Base-by-base conservation (phyloP, 805 yeast species). In the Wickerhamomyces subpelliculosus region DNA sequence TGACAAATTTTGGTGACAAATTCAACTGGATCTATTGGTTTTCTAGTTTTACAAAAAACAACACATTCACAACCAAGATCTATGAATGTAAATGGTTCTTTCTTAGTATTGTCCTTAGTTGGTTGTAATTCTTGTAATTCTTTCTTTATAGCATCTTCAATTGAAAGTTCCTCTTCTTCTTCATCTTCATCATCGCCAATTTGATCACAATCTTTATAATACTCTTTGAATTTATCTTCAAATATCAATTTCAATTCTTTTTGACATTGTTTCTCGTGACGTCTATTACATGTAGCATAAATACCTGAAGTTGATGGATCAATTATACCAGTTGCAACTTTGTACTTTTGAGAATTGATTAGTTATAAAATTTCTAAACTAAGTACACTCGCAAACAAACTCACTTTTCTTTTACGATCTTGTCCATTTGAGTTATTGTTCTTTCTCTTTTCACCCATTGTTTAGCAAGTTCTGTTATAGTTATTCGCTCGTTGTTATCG, bases 271-370 rank as follows among this genome's bases (percentile, higher is more conserved):
- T 70, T 70, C 57, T 93, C 98, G 42, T 80, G 78, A 27, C 83
- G 82, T 49, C 96, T 71, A 35, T 78, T 75, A 59, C 97, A 90
- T 0, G 97, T 84, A 11, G 88, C 95, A 60, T 84, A 93, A 1
- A 93, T 70, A 0, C 98, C 98, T 27, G 80, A 65, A 38, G 93
- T 84, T 28, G 82, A 82, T 0, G 96, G 95, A 51, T 89, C 96
- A 16, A 89, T 60, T 38, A 75, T 64, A 8, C 75, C 75, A 3
- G 64, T 53, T 16, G 68, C 64, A 6, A 56, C 46, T 48, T 73
- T 74, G 58, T 65, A 75, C 58, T 66, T 17, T 13, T 12, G 11
- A 10, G 18, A 17, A 63, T n/a, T 14, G 5, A 14, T 12, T 16
- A 13, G 18, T 13, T 20, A 12, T n/a, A 13, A 4, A 16, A 3